Base-by-base conservation (phyloP, 805 yeast species). In the Metschnikowia koreensis region DNA sequence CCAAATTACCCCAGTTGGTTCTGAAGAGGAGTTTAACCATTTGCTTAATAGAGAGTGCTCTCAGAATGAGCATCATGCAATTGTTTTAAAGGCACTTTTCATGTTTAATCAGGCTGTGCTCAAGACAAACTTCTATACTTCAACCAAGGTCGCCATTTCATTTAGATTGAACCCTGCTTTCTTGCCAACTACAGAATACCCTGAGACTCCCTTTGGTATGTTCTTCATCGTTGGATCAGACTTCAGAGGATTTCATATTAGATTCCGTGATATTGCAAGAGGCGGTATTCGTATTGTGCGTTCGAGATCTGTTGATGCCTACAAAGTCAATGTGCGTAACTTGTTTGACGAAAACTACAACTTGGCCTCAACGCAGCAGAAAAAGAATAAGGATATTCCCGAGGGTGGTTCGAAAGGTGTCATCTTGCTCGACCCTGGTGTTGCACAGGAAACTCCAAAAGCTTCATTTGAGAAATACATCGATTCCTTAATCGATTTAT, bases 371-470 rank as follows among this genome's bases (percentile, higher is more conserved):
- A 93, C 99, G 41, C 99, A 93, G 73, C 99, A 94, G 75, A 81
- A 93, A 60, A 93, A 93, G 74, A 94, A 93, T 75, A 93, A 93
- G 76, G 99, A 93, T 75, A 94, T 93, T 53, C 98, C 99, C 45
- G 99, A 93, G 77, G 98, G 99, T 67, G 99, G 99, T 37, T 89
- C 97, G 39, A 93, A 93, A 70, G 99, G 99, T 74, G 99, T 94
- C 44, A 88, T 94, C 51, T 79, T 93, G 63, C 78, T 93, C 60
- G 92, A 87, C 64, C 85, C 87, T 41, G 88, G 87, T 52, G 75
- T 74, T 41, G 86, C 90, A 22, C 96, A 88, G 69, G 87, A 82
- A 39, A 82, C 85, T 64, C 90, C 96, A 47, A 83, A 83, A 58
- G 84, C 87, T 51, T 89, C 96, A 33, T 93, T 94, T 70, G 87